Evolutionary conservation across 306 rosid genomes (phyloP).

Genomic region (Potentilla sterilis): DNA sequence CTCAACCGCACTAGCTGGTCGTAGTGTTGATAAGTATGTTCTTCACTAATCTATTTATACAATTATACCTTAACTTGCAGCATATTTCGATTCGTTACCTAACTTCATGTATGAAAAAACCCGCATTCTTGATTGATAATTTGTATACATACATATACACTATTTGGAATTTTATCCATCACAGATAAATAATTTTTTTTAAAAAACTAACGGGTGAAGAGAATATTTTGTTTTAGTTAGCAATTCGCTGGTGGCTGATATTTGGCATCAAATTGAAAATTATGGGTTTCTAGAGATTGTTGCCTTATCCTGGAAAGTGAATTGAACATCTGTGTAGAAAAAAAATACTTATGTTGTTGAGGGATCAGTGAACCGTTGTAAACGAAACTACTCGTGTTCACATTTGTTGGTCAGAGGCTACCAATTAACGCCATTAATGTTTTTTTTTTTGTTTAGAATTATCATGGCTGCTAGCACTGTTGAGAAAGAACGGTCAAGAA

Average conservation of each 20-base stretch:
- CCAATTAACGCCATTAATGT: not conserved
- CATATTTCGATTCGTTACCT: not conserved
- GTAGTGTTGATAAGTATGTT: conserved; percentile 84
- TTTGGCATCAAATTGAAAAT: not conserved
- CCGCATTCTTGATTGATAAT: not conserved
- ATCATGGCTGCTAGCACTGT: conserved; percentile 83
- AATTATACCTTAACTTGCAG: not conserved
- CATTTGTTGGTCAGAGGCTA: not conserved
- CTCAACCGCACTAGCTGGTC: conserved; percentile 84
- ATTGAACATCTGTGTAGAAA: not conserved
- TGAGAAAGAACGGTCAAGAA: conserved; percentile 90
- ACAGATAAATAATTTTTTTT: no score
- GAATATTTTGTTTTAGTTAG: not conserved
- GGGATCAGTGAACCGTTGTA: no score
- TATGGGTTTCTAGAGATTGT: not conserved
- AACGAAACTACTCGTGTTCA: not conserved
- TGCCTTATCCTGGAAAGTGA: not conserved
- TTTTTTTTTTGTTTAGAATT: conserved; percentile 47
- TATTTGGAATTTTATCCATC: not conserved
- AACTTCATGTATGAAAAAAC: not conserved
- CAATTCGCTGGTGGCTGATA: not conserved
- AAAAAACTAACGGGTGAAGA: not conserved
- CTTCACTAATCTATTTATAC: not conserved
- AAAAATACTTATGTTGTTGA: no score
- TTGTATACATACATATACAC: not conserved